Base-by-base conservation (phyloP, 2,329 filamentous ascomycete species). In the Ophiocordyceps polyrhachis-furcata region DNA sequence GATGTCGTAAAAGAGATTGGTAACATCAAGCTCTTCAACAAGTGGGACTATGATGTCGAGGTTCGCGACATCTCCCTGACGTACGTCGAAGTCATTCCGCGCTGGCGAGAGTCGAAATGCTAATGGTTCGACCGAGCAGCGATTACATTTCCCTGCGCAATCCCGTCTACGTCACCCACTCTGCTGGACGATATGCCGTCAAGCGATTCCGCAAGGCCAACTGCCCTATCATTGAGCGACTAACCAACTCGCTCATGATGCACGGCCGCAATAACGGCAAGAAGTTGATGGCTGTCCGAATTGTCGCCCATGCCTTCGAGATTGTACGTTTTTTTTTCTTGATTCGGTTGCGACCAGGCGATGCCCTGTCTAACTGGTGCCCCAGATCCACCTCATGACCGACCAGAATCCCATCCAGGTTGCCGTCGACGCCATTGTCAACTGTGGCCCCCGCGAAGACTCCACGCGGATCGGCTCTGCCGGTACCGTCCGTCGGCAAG, bases 261-360 rank as follows among this genome's bases (percentile, higher is more conserved):
- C 94, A 98, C 82, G 91, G 91, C 72, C 91, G 91, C 74, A 98
- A 98, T 85, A 98, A 95, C 84, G 91, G 91, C 73, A 98, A 98
- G 84, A 98, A 98, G 86, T 81, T 96, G 66, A 95, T 93, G 88
- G 93, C 91, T 66, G 89, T 96, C 69, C 87, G 91, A 73, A 98
- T 98, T 60, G 88, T 98, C 62, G 88, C 88, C 59, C 91, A 98
- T 78, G 72, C 89, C 62, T 98, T 98, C 73, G 93, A 98, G 79
- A 98, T 98, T 68, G 89, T 95, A 82, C 69, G 85, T 45, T 41
- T 41, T 21, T 3, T 32, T 45, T 41, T 41, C 19, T 3, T 32
- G 8, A 25, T 17, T 3, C 2, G 15, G 32, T 15, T 38, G n/a
- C 11, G 6, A n/a, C 35, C 17, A 20, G n/a, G 17, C 35, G 35